Conservation (phyloP, 495 filamentous ascomycete genomes). For the Bacidia gigantensis region DNA sequence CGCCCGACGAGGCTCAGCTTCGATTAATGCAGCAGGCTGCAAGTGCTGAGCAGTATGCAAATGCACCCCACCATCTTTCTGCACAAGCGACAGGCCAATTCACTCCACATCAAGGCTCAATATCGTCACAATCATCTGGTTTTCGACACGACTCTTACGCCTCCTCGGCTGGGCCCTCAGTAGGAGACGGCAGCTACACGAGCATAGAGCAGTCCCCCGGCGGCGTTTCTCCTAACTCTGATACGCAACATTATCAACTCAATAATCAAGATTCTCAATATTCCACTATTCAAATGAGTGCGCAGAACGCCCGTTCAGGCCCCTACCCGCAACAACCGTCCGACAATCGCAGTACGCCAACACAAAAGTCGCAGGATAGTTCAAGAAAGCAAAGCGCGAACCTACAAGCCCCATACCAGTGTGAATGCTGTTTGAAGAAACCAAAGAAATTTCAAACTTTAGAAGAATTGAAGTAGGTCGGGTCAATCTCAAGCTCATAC, state of each 20-base stretch:
- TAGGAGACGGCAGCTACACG: slow-evolving; percentile 57
- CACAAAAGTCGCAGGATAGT: slow-evolving; percentile 19
- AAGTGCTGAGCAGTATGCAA: slow-evolving; percentile 41
- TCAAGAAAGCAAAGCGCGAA: slow-evolving; percentile 22
- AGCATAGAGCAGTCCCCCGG: slow-evolving; percentile 65
- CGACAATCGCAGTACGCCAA: slow-evolving; percentile 29
- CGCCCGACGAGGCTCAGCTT: slow-evolving; percentile 42
- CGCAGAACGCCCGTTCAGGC: slow-evolving; percentile 35
- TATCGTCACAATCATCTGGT: slow-evolving; percentile 62
- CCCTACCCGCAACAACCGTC: slow-evolving; percentile 31
- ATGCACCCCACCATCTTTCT: slow-evolving; percentile 24
- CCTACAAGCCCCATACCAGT: slow-evolving; percentile 51
- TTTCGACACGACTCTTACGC: slow-evolving; percentile 63
- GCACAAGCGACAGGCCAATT: slow-evolving; percentile 30
- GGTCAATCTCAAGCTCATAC: neutral
- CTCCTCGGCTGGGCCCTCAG: slow-evolving; percentile 48
- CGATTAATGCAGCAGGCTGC: slow-evolving; percentile 21
- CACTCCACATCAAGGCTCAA: slow-evolving; percentile 48
- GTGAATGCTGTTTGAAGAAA: slow-evolving; percentile 97
- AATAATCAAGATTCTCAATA: slow-evolving; percentile 42
- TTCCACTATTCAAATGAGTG: slow-evolving; percentile 43
- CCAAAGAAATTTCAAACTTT: slow-evolving; percentile 90
- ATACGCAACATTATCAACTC: slow-evolving; percentile 28
- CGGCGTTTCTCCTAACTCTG: slow-evolving; percentile 51
- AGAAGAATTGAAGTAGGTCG: slow-evolving; percentile 63